These are phyloP conservation scores for Kwoniella bestiolae DNA, from an alignment of 768 basidiomycete species.

Conservation along the genomic window DNA sequence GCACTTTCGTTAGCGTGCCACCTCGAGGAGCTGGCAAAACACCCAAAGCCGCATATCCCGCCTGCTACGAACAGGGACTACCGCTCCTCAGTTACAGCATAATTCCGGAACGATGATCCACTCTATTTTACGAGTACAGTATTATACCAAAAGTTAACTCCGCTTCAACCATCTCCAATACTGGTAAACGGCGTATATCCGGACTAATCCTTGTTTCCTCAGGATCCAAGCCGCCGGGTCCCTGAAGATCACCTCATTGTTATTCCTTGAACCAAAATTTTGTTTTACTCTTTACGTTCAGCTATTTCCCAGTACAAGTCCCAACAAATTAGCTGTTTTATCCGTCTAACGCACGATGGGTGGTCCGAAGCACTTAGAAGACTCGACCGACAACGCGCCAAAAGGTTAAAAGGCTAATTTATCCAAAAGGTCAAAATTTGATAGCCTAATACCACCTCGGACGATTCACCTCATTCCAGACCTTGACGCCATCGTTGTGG, in stretches of 20 bases:
- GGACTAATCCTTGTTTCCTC: not conserved
- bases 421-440: not conserved
- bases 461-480: not conserved
- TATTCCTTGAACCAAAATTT: not conserved
- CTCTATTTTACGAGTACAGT: too few relatives aligned
- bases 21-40: too few relatives aligned
- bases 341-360: not conserved
- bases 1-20: too few relatives aligned
- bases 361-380: not conserved
- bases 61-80: too few relatives aligned
- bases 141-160: too few relatives aligned
- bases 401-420: too few relatives aligned
- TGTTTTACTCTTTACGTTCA: not conserved
- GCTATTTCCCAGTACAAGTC: too few relatives aligned
- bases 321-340: not conserved
- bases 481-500: constrained; percentile 10
- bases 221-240: not conserved
- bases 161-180: not conserved
- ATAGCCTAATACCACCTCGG: not conserved
- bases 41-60: too few relatives aligned
- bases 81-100: too few relatives aligned
- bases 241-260: constrained; percentile 3
- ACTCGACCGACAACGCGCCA: not conserved
- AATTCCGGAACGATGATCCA: not conserved
- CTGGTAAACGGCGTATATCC: not conserved